Percentiles rank a stretch among this genome's conserved stretches.
Evolutionary conservation across 805 yeast genomes (phyloP).

Genomic region (Pichia pseudocactophila): DNA sequence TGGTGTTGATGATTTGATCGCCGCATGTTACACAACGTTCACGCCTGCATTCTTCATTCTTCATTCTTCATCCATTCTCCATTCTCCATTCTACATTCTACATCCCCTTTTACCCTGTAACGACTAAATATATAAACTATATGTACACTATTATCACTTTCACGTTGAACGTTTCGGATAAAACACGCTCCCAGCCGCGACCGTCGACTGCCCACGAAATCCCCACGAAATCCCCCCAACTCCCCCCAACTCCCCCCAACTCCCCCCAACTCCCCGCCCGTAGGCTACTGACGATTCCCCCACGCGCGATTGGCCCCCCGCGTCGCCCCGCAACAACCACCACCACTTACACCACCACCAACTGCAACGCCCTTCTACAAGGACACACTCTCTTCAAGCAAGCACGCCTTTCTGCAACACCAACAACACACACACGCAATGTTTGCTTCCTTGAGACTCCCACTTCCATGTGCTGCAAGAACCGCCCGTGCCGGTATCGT

Average conservation of each 20-base stretch:
- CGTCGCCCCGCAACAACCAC: neutral
- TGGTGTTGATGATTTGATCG: conserved; percentile 36
- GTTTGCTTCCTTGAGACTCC: conserved; percentile 14
- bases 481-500: conserved; percentile 11
- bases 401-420: too few species aligned
- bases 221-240: too few species aligned
- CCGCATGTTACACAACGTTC: neutral
- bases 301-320: conserved; percentile 2
- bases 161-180: neutral
- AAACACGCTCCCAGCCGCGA: neutral
- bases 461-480: conserved; percentile 12
- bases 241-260: too few species aligned
- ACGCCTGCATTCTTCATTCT: neutral
- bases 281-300: neutral
- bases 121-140: too few species aligned
- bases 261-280: too few species aligned
- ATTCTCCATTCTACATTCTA: too few species aligned
- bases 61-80: too few species aligned
- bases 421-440: conserved; percentile 9
- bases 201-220: neutral
- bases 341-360: neutral
- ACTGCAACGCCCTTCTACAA: too few species aligned
- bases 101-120: too few species aligned
- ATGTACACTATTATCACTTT: too few species aligned
- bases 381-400: too few species aligned